Evolutionary conservation across 129 eudicot genomes (phyloP), one percentile per base, ranked within the genome.

Genomic region (Tagetes erecta): DNA sequence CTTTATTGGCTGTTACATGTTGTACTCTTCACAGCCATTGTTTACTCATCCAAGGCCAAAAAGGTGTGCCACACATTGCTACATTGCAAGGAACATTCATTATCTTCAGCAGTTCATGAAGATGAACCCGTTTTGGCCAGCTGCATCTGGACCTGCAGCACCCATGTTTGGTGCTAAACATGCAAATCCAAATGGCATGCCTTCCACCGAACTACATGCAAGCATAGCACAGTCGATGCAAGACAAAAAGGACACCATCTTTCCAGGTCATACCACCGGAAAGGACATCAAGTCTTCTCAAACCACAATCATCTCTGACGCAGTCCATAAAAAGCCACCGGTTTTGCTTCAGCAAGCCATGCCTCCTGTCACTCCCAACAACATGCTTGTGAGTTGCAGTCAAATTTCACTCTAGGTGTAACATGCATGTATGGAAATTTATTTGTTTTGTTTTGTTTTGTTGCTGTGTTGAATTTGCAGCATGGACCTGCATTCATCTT

Each of bases 21-120:
- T 67, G 71, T 45, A 5, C 37, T 47, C 68, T 41, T 13, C 77
- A 51, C 93, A 88, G 97, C 97, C 97, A 6, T 67, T 85, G 44
- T 91, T 95, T 60, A 64, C 95, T 9, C 96, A 88, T n/a, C 97
- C 99, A 10, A 79, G 96, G 78, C 96, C 96, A 4, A 91, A 88
- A 84, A 82, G 95, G 46, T 91, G 99, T 81, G 99, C 96, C 0
- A 91, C 99, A 20, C 97, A 95, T 84, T 88, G 96, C 83, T 84
- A 91, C 83, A 85, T 95, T 76, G 99, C 99, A 20, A 75, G 86
- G 80, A 88, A 89, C 65, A 89, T 95, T 57, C 84, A 82, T 42
- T 77, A 65, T 56, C 87, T 83, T 75, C 99, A 95, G 85, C 97
- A 95, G 72, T 73, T 87, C 67, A 83, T 86, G 87, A 95, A 95